Base-by-base conservation (phyloP, 139 green algal genomes). In the Chlamydomonas sp. region DNA sequence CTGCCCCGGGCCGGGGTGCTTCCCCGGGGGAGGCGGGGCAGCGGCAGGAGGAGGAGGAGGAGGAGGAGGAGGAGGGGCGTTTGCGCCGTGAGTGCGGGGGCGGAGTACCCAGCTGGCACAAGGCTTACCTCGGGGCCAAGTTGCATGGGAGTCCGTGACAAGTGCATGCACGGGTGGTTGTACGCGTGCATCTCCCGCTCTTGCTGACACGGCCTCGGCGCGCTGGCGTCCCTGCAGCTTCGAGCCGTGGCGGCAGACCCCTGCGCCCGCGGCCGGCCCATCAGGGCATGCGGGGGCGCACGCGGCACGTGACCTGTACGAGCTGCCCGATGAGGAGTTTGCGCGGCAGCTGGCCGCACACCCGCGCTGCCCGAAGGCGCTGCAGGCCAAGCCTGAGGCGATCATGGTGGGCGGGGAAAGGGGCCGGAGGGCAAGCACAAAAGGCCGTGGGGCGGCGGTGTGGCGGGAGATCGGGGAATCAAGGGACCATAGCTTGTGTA, bases 251-350 rank as follows among this genome's bases (percentile, higher is more conserved):
- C 18, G 75, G 49, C n/a, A 66, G 14, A 57, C 75, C 59, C 57
- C 66, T 72, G 12, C 14, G 66, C 66, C 10, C 66, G 14, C 66
- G 66, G 66, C 66, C 66, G 63, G 75, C 75, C 63, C 15, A 57
- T 66, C 8, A 49, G 74, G 5, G 74, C 31, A 8, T 12, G 49
- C 9, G 17, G n/a, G 9, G 74, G 74, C 9, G 74, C 17, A 59
- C 8, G 31, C 31, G 6, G 74, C 74, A 2, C 79, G 63, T 1
- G 79, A 77, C 14, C 57, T 85, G 66, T 85, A 78, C 80, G 80
- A 85, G 68, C 59, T 85, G 57, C 80, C 67, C 12, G 80, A 85
- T 57, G 66, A 67, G 16, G 68, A 12, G 67, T 78, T 85, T 17
- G 74, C 78, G 17, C 76, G 17, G 5, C 67, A 67, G 16, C 74